Conservation (phyloP, 2,329 filamentous ascomycete species). For the Didymella keratinophila region DNA sequence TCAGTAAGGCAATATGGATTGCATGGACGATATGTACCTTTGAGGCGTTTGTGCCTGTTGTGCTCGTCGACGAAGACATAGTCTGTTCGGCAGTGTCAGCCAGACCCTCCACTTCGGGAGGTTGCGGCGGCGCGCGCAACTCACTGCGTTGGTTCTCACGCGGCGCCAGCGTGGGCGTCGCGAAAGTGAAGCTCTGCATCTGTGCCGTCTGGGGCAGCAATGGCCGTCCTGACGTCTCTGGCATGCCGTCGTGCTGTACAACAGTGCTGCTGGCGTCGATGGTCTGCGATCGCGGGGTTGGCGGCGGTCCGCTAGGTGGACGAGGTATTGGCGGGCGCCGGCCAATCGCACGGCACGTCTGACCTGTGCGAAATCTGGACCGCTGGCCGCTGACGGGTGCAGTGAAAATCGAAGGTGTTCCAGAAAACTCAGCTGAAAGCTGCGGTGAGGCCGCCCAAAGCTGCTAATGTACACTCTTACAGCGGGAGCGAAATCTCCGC, state of each 20-base stretch:
- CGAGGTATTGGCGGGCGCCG: slow-evolving; percentile 35
- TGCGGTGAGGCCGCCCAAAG: slow-evolving; percentile 28
- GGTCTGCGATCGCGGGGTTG: slow-evolving; percentile 44
- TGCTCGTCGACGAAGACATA: slow-evolving; percentile 99
- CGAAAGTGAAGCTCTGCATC: slow-evolving; percentile 80
- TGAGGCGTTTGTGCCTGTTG: slow-evolving; percentile 95
- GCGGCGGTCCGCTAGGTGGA: slow-evolving; percentile 37
- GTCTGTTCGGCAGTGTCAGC: slow-evolving; percentile 63
- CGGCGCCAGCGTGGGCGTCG: slow-evolving; percentile 68
- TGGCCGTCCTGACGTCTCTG: slow-evolving; percentile 68
- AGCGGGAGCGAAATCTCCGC: slow-evolving; percentile 47
- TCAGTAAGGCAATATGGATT: slow-evolving; percentile 31
- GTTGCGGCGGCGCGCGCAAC: slow-evolving; percentile 41
- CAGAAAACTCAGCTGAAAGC: slow-evolving; percentile 24
- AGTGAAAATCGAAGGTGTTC: slow-evolving; percentile 23
- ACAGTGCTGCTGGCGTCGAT: slow-evolving; percentile 26
- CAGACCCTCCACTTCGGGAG: slow-evolving; percentile 5
- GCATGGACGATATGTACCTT: slow-evolving; percentile 66
- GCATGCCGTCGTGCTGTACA: slow-evolving; percentile 57
- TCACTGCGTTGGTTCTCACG: slow-evolving; percentile 86
- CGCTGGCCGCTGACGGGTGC: slow-evolving; percentile 21
- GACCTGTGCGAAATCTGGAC: slow-evolving; percentile 32
- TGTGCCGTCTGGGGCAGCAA: slow-evolving; percentile 72
- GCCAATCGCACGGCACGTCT: slow-evolving; percentile 37
- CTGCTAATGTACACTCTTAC: slow-evolving; percentile 39